Conservation (phyloP, 1,139 yeast species). For the Pichiaceae sp. region DNA sequence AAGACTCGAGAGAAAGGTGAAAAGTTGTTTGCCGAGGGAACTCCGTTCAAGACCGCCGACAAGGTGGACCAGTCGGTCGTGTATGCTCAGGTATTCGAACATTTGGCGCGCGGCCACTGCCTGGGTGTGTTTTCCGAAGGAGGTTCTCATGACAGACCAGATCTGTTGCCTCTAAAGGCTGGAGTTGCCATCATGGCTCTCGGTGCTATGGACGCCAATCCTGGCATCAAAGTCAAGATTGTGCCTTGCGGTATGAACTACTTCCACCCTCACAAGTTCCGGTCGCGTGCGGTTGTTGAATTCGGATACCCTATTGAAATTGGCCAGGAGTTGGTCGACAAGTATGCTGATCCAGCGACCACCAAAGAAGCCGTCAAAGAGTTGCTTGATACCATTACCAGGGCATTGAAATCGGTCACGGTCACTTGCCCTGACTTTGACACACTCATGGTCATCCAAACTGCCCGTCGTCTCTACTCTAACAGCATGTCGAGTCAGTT, state of each 20-base stretch:
- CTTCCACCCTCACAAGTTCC: constrained; percentile 89
- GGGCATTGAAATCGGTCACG: constrained; percentile 79
- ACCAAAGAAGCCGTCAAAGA: constrained; percentile 67
- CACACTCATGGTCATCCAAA: constrained; percentile 85
- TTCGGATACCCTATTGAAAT: constrained; percentile 86
- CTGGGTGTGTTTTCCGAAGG: constrained; percentile 98
- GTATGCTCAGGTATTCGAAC: constrained; percentile 74
- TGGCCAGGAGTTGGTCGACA: constrained; percentile 50
- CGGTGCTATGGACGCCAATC: constrained; percentile 74
- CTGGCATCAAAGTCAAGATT: constrained; percentile 67
- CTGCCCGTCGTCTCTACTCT: constrained; percentile 83
- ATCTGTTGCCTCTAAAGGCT: constrained; percentile 83
- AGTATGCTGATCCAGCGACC: constrained; percentile 57
- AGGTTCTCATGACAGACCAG: constrained; percentile 93
- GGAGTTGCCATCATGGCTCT: constrained; percentile 98
- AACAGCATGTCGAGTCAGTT: constrained; percentile 60
- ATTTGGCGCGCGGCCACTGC: constrained; percentile 70
- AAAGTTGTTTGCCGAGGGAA: constrained; percentile 40
- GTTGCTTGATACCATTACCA: constrained; percentile 60
- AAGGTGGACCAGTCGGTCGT: constrained; percentile 81
- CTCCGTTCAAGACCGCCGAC: constrained; percentile 64
- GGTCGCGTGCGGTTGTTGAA: constrained; percentile 91
- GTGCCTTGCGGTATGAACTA: constrained; percentile 98
- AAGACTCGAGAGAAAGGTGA: constrained; percentile 28
- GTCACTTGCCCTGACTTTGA: constrained; percentile 91